phyloP scores from a whole-genome alignment of 1,139 yeast genomes.

The Maudiozyma humilis region DNA sequence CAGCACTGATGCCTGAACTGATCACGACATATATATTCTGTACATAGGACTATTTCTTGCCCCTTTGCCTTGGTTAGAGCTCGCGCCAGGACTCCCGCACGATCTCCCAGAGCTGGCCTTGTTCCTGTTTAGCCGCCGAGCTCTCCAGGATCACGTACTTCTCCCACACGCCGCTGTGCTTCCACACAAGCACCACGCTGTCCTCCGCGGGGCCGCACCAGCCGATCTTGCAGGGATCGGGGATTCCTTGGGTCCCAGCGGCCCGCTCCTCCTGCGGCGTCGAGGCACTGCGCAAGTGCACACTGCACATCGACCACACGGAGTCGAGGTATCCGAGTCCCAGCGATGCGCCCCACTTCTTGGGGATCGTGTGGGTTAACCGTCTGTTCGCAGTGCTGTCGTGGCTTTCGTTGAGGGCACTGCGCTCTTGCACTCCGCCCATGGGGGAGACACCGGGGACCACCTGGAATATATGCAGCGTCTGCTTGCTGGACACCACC shows the following conservation, averaged over 20 bases:
- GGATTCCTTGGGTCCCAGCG: too few species aligned
- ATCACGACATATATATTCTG: not conserved
- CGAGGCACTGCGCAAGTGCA: slow-evolving; percentile 39
- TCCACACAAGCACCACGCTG: slow-evolving; percentile 72
- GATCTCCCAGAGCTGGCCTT: slow-evolving; percentile 44
- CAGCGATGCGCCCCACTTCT: slow-evolving; percentile 45
- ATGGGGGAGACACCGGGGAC: too few species aligned
- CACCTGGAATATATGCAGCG: slow-evolving; percentile 61
- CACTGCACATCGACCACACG: slow-evolving; percentile 82
- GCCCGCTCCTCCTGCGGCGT: slow-evolving; percentile 17
- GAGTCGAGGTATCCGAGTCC: slow-evolving; percentile 56
- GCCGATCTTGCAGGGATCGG: slow-evolving; percentile 28
- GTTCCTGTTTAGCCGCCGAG: slow-evolving; percentile 18
- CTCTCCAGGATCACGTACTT: slow-evolving; percentile 62
- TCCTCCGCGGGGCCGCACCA: slow-evolving; percentile 38
- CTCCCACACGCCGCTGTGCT: slow-evolving; percentile 69
- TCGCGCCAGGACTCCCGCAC: slow-evolving; percentile 70
- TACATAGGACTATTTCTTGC: not conserved
- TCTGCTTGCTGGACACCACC: slow-evolving; percentile 78
- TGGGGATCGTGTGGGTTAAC: slow-evolving; percentile 45
- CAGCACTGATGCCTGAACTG: not conserved
- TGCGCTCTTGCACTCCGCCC: too few species aligned
- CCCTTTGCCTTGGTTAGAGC: slow-evolving; percentile 9
- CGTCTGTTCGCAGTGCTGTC: not conserved
- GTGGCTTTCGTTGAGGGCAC: too few species aligned